Evolutionary conservation across 1,139 yeast species (phyloP), one percentile per base, ranked within the genome.

Genomic region (Yueomyces sp.): DNA sequence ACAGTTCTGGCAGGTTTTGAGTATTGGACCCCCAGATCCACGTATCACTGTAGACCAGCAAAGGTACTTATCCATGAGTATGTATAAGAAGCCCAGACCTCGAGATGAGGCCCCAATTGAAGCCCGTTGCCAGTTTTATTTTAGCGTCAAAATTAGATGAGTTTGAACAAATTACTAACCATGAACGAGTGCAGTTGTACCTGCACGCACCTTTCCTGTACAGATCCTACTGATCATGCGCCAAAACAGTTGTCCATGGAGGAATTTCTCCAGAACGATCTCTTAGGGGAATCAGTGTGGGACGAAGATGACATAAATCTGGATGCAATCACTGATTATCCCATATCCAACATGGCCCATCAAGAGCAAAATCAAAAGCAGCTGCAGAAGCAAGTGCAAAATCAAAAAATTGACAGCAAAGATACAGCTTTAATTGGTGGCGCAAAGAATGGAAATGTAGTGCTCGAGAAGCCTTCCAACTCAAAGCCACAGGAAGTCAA

Each of bases 221-320:
- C 19, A 19, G 31, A 29, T 8, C 6, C 31, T 6, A 33, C 6
- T 4, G n/a, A 33, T 47, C 49, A 48, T 44, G 50, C 53, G 30
- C 52, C 53, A 40, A 59, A 59, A 47, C 59, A 59, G 44, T 59
- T 59, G 64, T 59, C 64, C 34, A 49, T 59, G 37, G 63, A 59
- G 44, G 64, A 59, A 43, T 59, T 59, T 48, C 54, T 59, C 27
- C 60, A 60, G 38, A 61, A 59, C 41, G 60, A 57, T 41, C 45
- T 59, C 36, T 46, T 59, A 40, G 60, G 62, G 19, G 62, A 57
- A 35, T 52, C 62, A 9, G 60, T 56, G 4, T 59, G 64, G 64
- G 52, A 57, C 38, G 63, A 59, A 44, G 60, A 57, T 40, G 60
- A 38, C 36, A 27, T 12, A 7, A 29, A 37, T n/a, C 19, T 31